These are phyloP conservation scores for Floccularia luteovirens DNA, from an alignment of 768 basidiomycete species.

Conservation along the genomic window DNA sequence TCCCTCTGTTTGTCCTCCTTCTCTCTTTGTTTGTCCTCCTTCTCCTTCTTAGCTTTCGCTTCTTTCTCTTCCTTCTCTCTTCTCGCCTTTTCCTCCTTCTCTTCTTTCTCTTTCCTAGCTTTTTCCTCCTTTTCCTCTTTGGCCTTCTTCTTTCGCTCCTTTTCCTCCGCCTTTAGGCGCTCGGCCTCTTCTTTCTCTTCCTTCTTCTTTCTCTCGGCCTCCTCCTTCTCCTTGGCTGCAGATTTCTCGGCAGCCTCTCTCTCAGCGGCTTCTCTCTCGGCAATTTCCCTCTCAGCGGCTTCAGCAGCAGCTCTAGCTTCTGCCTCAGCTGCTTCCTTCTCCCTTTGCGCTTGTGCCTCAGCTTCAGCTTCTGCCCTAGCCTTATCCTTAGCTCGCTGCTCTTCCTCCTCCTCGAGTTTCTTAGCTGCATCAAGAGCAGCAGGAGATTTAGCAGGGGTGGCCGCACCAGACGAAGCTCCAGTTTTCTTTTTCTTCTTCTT, in stretches of 20 bases:
- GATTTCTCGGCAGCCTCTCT: conserved; percentile 9
- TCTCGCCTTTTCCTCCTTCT: conserved; percentile 4
- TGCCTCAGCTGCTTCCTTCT: conserved; percentile 3
- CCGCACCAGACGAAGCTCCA: background rate
- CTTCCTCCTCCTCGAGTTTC: conserved; percentile 1
- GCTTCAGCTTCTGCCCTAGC: conserved; percentile 5
- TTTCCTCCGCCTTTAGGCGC: conserved; percentile 2
- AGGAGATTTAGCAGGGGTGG: background rate
- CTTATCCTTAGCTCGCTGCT: conserved; percentile 2
- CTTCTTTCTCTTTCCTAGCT: conserved; percentile 8
- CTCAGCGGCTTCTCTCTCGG: conserved; percentile 3
- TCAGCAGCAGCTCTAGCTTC: conserved; percentile 4
- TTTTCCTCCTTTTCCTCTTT: conserved; percentile 8
- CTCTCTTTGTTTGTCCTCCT: conserved; percentile 6
- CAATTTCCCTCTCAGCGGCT: conserved; percentile 4
- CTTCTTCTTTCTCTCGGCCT: conserved; percentile 7
- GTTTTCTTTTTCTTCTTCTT: conserved; percentile 14
- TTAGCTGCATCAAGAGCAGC: background rate
- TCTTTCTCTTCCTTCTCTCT: conserved; percentile 6
- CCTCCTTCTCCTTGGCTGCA: conserved; percentile 5
- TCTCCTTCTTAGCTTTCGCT: conserved; percentile 6
- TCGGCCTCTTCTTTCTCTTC: conserved; percentile 2
- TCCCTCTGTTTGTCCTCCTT: conserved; percentile 4
- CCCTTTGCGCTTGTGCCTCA: no score
- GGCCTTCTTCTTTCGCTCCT: conserved; percentile 4